phyloP scores from a whole-genome alignment of 441 rosid genomes.

The Metrosideros polymorpha region DNA sequence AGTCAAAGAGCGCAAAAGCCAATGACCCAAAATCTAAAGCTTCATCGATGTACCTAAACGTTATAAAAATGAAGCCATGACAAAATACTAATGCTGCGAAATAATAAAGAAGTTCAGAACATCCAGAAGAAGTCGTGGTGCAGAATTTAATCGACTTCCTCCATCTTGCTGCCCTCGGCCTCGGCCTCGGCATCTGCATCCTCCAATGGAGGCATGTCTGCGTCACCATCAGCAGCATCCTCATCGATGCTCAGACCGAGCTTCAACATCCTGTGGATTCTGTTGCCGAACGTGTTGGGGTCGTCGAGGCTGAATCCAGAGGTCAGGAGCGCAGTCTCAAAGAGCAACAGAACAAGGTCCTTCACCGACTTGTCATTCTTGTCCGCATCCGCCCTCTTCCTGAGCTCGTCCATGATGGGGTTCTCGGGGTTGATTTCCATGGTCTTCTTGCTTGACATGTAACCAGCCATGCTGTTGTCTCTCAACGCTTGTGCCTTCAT shows the following conservation, averaged over 20 bases:
- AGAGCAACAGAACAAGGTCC: conserved; percentile 4
- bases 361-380: conserved; percentile 2
- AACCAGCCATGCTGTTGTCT: conserved; percentile 4
- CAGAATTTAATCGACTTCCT: background rate
- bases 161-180: conserved; percentile 7
- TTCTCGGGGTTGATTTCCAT: conserved; percentile 5
- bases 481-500: conserved; percentile 2
- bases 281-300: conserved; percentile 4
- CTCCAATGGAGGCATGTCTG: conserved; percentile 3
- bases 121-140: background rate
- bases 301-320: conserved; percentile 2
- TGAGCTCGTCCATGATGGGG: conserved; percentile 3
- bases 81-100: background rate
- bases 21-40: background rate
- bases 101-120: background rate
- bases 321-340: conserved; percentile 4
- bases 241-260: conserved; percentile 3
- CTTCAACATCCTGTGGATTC: conserved; percentile 6
- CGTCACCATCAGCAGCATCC: background rate
- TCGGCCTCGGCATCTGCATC: background rate
- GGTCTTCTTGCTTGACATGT: conserved; percentile 9
- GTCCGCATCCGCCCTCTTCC: background rate
- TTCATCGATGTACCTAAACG: background rate
- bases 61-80: background rate
- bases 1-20: background rate